These are phyloP conservation scores for Neurospora tetrasperma DNA, from an alignment of 495 filamentous ascomycete species.

Conservation along the genomic window DNA sequence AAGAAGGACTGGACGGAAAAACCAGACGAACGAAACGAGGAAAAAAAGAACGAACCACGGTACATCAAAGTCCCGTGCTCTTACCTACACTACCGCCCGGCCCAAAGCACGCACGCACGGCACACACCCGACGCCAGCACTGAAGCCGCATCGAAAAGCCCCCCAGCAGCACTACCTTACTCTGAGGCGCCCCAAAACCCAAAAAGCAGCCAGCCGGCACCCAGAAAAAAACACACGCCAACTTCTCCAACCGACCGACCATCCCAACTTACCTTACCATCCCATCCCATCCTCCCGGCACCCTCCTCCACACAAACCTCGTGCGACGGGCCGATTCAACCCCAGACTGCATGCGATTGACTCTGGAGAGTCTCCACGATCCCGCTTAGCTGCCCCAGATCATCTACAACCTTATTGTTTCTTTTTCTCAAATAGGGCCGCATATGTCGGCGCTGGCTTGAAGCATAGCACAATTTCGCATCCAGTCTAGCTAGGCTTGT, in stretches of 20 bases:
- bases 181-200: too few species aligned
- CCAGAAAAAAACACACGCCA: too few species aligned
- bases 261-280: neutral
- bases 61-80: neutral
- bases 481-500: neutral
- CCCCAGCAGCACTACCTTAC: too few species aligned
- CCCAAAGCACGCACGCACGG: too few species aligned
- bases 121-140: too few species aligned
- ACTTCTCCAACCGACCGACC: too few species aligned
- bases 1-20: neutral
- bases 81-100: neutral
- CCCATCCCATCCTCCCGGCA: constrained; percentile 6
- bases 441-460: constrained; percentile 15
- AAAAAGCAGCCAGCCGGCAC: too few species aligned
- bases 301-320: constrained; percentile 9
- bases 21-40: neutral
- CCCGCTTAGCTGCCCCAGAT: constrained; percentile 11
- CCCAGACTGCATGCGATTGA: constrained; percentile 20
- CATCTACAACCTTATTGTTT: constrained; percentile 11
- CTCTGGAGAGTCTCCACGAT: constrained; percentile 25
- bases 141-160: too few species aligned
- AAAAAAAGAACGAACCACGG: neutral
- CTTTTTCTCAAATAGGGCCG: constrained; percentile 13
- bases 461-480: neutral
- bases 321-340: constrained; percentile 25